Evolutionary conservation across 2,329 filamentous ascomycete species (phyloP), one percentile per base, ranked within the genome.

Genomic region (Thermomyces lanuginosus): DNA sequence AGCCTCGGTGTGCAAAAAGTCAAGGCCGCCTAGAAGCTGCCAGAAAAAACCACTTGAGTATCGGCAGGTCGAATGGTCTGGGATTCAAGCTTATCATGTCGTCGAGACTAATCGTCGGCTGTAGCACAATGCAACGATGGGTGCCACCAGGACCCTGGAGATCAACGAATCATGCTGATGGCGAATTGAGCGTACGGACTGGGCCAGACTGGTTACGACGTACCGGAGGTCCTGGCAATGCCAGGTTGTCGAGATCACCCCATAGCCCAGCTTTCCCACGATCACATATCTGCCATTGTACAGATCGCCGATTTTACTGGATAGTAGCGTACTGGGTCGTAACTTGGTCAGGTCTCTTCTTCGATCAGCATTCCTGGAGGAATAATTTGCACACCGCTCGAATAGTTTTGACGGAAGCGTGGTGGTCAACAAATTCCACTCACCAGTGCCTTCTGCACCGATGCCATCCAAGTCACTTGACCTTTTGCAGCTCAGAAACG

Each of bases 261-360:
- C 50, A 39, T 41, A 55, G 21, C 50, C 50, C n/a, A 53, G 30
- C 33, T 55, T 53, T 2, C 42, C 47, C 4, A 53, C 33, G 8
- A 53, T 34, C 31, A 50, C 43, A 34, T 53, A 55, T 14, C 38
- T 35, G 0, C 42, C 24, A 21, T 43, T 35, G 8, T 51, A 11
- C 1, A 49, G 21, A 29, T 52, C 40, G 13, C 45, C 45, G 32
- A 52, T 47, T 18, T 26, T 13, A 38, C 36, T 9, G 46, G 46
- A 39, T 50, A 51, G 22, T 21, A 32, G 6, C 29, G 21, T 15
- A 22, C 22, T 8, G 22, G 17, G 5, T 11, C 8, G 11, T 32
- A 29, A 4, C 14, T 25, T 3, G 30, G 26, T 7, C 25, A 11
- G 4, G 26, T 21, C 16, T 32, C 30, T 7, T 32, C 30, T 29